Percentiles rank a stretch among this genome's conserved stretches.
Evolutionary conservation across 129 eudicot genomes (phyloP).

Genomic region (Chrysanthemum seticuspe): DNA sequence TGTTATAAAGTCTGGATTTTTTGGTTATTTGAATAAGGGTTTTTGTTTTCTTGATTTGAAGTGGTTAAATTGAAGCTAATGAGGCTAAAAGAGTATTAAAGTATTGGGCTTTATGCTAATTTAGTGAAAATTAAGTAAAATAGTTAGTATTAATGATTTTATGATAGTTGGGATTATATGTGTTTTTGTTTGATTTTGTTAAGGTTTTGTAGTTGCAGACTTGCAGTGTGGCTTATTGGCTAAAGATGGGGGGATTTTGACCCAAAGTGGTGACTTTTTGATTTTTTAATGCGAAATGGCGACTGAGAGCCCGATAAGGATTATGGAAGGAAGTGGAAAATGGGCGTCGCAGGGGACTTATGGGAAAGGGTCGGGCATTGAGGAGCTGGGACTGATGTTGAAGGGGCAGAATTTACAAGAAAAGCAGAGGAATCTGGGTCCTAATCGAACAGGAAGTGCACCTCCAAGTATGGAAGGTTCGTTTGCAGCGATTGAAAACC

Average conservation of each 20-base stretch:
- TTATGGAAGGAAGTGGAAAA: conserved; percentile 46
- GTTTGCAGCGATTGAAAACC: conserved; percentile 63
- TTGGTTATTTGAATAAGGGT: conserved; percentile 21
- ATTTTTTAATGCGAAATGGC: conserved; percentile 48
- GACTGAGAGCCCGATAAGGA: conserved; percentile 77
- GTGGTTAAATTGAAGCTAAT: conserved; percentile 10
- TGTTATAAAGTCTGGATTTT: conserved; percentile 33
- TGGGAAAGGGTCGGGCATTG: conserved; percentile 13
- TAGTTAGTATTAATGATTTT: conserved; percentile 8
- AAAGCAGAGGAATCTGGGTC: conserved; percentile 41
- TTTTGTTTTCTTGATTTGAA: conserved; percentile 18
- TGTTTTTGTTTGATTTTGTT: conserved; percentile 12
- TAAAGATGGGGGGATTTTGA: conserved; percentile 18
- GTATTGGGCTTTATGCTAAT: conserved; percentile 4
- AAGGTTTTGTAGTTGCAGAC: conserved; percentile 16
- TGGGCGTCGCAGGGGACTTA: conserved; percentile 49
- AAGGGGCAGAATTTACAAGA: conserved; percentile 51
- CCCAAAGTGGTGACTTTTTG: conserved; percentile 3
- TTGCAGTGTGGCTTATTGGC: background rate
- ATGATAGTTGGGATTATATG: conserved; percentile 1
- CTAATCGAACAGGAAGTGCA: conserved; percentile 80
- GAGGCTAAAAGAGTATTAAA: conserved; percentile 1
- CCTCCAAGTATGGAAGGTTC: conserved; percentile 91
- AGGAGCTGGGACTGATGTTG: conserved; percentile 57
- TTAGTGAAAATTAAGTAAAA: background rate